Conservation (phyloP, 192 early-diverging fungal species). For the Geosiphon pyriformis region DNA sequence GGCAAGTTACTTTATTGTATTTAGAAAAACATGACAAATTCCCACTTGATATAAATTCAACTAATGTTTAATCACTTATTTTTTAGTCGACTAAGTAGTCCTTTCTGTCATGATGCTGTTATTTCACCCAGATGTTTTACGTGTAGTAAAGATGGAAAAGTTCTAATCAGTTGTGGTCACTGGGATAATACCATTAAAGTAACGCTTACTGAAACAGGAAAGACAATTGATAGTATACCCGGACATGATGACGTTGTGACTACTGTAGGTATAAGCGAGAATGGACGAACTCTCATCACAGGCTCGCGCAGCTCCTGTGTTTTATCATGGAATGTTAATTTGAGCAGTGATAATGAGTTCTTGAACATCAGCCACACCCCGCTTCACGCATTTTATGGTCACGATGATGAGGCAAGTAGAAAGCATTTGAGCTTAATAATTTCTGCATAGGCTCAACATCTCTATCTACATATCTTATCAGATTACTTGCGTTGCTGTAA, state of each 20-base stretch:
- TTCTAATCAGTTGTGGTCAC: conserved; percentile 16
- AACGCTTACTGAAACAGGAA: conserved; percentile 14
- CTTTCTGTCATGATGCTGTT: conserved; percentile 7
- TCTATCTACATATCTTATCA: conserved; percentile 1
- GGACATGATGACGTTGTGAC: conserved; percentile 25
- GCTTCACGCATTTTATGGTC: conserved; percentile 18
- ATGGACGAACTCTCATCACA: conserved; percentile 17
- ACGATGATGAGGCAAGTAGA: conserved; percentile 24
- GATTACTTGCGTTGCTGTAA: conserved; percentile 21
- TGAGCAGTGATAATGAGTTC: conserved; percentile 22
- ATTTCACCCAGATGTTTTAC: conserved; percentile 22
- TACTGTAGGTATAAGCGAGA: conserved; percentile 17
- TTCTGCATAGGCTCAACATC: too few relatives aligned
- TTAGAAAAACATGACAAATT: background rate
- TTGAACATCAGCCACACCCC: conserved; percentile 10
- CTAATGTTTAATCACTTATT: background rate
- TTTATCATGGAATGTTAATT: conserved; percentile 21
- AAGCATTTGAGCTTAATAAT: too few relatives aligned
- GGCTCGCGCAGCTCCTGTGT: conserved; percentile 13
- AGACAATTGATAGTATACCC: conserved; percentile 13
- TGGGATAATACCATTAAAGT: conserved; percentile 23
- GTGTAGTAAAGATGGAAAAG: conserved; percentile 24
- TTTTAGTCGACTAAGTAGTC: conserved; percentile 19
- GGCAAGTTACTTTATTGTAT: background rate
- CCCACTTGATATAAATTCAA: background rate